phyloP scores from a whole-genome alignment of 257 asterid genomes.

The Vinca minor region DNA sequence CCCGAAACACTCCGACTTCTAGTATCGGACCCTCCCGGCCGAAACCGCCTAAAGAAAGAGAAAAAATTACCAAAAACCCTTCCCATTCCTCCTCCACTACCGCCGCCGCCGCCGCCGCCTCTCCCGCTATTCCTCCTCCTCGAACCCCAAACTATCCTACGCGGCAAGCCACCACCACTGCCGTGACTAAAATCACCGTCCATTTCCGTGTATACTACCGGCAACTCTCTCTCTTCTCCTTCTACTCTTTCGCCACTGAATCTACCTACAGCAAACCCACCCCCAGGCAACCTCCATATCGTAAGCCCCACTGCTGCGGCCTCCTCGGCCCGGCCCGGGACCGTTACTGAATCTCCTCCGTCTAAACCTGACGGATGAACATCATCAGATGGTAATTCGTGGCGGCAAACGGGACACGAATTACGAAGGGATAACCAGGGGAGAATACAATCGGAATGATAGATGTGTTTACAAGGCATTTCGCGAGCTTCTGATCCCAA shows the following conservation, averaged over 20 bases:
- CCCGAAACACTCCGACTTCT: constrained; percentile 41
- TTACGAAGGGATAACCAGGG: constrained; percentile 71
- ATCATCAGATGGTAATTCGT: constrained; percentile 20
- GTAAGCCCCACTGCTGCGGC: constrained; percentile 55
- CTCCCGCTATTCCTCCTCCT: constrained; percentile 45
- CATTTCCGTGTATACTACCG: constrained; percentile 57
- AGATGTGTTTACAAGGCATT: constrained; percentile 73
- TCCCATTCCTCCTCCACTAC: constrained; percentile 27
- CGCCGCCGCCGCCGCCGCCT: constrained; percentile 34
- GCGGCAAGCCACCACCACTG: constrained; percentile 26
- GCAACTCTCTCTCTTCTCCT: constrained; percentile 31
- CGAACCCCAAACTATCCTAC: constrained; percentile 55
- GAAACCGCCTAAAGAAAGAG: constrained; percentile 43
- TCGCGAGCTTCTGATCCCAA: constrained; percentile 57
- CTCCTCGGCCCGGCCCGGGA: constrained; percentile 16
- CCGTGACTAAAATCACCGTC: constrained; percentile 52
- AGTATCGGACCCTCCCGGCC: constrained; percentile 23
- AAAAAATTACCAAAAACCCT: constrained; percentile 42
- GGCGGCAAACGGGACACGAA: constrained; percentile 74
- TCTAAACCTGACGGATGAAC: constrained; percentile 4
- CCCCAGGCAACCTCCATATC: constrained; percentile 66
- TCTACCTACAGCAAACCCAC: constrained; percentile 68
- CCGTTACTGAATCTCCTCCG: not conserved
- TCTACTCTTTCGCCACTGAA: constrained; percentile 35
- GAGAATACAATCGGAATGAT: constrained; percentile 66